A percentile compares a stretch with the other conserved stretches of the same genome.
Conservation (phyloP, 345 rosid genomes). For the Populus alba region DNA sequence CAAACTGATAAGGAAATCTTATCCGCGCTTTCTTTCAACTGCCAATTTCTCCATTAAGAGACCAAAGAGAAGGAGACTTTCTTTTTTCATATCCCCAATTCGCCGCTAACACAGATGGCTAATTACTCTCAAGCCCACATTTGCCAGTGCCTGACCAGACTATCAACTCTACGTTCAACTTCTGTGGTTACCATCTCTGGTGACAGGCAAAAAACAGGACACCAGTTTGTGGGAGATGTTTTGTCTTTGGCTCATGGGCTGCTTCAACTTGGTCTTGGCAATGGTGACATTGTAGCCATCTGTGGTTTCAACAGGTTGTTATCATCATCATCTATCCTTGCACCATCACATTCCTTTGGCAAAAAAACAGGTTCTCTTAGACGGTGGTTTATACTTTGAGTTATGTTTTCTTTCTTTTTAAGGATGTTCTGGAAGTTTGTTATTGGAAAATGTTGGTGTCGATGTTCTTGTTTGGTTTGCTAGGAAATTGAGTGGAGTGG, state of each 20-base stretch:
- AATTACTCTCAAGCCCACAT: conserved; percentile 58
- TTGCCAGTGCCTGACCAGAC: conserved; percentile 64
- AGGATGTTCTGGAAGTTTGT: background rate
- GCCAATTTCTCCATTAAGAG: background rate
- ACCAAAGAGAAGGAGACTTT: background rate
- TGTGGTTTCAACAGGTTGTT: conserved; percentile 71
- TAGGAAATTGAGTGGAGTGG: too few species aligned
- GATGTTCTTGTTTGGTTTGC: too few species aligned
- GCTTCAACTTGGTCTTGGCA: conserved; percentile 44
- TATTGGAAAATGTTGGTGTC: background rate
- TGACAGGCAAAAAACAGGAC: conserved; percentile 47
- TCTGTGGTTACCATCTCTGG: conserved; percentile 45
- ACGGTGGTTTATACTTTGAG: background rate
- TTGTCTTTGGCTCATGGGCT: conserved; percentile 49
- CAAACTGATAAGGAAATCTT: background rate
- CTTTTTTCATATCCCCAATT: background rate
- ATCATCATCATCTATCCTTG: background rate
- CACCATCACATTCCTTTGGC: background rate
- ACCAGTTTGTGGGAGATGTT: conserved; percentile 50
- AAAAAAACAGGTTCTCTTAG: background rate
- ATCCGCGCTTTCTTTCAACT: background rate
- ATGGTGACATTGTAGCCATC: conserved; percentile 63
- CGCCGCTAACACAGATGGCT: conserved; percentile 30
- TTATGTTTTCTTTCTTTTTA: background rate
- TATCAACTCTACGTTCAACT: conserved; percentile 45